These are phyloP conservation scores for Fusarium poae DNA, from an alignment of 2,329 filamentous ascomycete species.

Conservation along the genomic window DNA sequence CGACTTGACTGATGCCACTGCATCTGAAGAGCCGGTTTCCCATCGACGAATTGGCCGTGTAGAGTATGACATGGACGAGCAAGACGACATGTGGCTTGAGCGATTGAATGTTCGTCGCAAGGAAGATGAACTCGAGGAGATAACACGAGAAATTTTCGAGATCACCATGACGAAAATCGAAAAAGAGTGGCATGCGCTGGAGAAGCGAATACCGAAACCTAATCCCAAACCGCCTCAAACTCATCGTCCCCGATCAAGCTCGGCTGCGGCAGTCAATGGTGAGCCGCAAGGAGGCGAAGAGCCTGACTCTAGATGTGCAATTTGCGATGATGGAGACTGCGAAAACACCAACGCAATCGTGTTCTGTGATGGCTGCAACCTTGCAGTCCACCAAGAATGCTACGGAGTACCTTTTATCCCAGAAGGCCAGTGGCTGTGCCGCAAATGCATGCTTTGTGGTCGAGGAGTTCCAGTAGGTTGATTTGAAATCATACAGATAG, in stretches of 20 bases:
- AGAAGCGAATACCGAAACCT: slow-evolving; percentile 96
- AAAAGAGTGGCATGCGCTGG: slow-evolving; percentile 96
- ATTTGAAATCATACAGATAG: neutral
- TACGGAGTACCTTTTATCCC: slow-evolving; percentile 99
- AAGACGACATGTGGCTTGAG: slow-evolving; percentile 96
- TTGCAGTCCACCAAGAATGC: slow-evolving; percentile 98
- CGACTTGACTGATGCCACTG: slow-evolving; percentile 57
- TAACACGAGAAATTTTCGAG: slow-evolving; percentile 95
- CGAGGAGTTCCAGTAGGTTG: slow-evolving; percentile 82
- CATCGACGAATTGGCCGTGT: slow-evolving; percentile 77
- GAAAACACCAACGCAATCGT: slow-evolving; percentile 99
- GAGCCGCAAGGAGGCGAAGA: slow-evolving; percentile 88
- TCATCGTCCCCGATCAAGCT: slow-evolving; percentile 91
- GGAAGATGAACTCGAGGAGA: slow-evolving; percentile 79
- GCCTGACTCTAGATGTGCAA: slow-evolving; percentile 96
- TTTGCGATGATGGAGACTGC: slow-evolving; percentile 99
- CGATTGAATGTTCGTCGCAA: slow-evolving; percentile 83
- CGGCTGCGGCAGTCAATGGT: slow-evolving; percentile 93
- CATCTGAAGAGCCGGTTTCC: slow-evolving; percentile 50
- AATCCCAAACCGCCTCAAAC: slow-evolving; percentile 97
- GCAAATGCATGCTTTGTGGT: slow-evolving; percentile 95
- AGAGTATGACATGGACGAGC: slow-evolving; percentile 99
- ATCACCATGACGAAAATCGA: slow-evolving; percentile 99
- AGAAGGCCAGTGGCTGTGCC: slow-evolving; percentile 97
- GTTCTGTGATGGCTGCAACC: slow-evolving; percentile 97